Percentiles rank a stretch among this genome's conserved stretches.
These are phyloP conservation scores for Euphorbia celastroides DNA, from an alignment of 441 rosid species.

Conservation along the genomic window DNA sequence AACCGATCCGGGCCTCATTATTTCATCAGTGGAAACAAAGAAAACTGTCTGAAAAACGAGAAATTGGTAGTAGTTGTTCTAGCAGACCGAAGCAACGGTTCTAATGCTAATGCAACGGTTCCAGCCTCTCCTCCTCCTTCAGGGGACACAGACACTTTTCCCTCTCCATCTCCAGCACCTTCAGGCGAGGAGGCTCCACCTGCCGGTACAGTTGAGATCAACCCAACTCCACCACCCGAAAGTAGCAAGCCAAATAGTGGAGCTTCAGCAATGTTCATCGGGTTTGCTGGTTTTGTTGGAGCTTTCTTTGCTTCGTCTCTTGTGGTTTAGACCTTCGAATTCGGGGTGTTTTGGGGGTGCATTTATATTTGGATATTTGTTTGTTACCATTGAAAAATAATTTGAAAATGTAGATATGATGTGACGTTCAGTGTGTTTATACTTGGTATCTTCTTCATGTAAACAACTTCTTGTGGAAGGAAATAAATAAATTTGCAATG, in stretches of 20 bases:
- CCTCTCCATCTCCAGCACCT: conserved; percentile 49
- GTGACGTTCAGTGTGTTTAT: conserved; percentile 23
- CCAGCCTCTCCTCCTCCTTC: conserved; percentile 36
- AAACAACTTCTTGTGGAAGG: conserved; percentile 18
- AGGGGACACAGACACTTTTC: neutral
- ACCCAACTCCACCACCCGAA: conserved; percentile 50
- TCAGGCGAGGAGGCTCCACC: conserved; percentile 47
- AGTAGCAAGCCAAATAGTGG: conserved; percentile 18
- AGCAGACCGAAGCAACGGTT: conserved; percentile 53
- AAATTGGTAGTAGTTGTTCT: conserved; percentile 54
- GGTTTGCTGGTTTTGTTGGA: conserved; percentile 26
- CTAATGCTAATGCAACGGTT: conserved; percentile 16
- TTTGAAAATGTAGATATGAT: conserved; percentile 13
- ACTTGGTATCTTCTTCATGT: conserved; percentile 17
- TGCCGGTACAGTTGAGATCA: conserved; percentile 24
- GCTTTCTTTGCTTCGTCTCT: conserved; percentile 50
- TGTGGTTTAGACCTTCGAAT: conserved; percentile 17
- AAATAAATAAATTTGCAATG: conserved; percentile 24
- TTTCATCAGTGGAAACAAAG: conserved; percentile 80
- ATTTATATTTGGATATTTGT: conserved; percentile 16
- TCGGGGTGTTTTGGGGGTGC: conserved; percentile 6
- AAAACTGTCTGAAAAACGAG: conserved; percentile 58
- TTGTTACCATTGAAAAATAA: conserved; percentile 28
- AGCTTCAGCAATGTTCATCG: conserved; percentile 32
- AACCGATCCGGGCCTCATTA: conserved; percentile 52